Evolutionary conservation across 2,329 filamentous ascomycete species (phyloP), one percentile per base, ranked within the genome.

Genomic region (Diaporthe vaccinii): DNA sequence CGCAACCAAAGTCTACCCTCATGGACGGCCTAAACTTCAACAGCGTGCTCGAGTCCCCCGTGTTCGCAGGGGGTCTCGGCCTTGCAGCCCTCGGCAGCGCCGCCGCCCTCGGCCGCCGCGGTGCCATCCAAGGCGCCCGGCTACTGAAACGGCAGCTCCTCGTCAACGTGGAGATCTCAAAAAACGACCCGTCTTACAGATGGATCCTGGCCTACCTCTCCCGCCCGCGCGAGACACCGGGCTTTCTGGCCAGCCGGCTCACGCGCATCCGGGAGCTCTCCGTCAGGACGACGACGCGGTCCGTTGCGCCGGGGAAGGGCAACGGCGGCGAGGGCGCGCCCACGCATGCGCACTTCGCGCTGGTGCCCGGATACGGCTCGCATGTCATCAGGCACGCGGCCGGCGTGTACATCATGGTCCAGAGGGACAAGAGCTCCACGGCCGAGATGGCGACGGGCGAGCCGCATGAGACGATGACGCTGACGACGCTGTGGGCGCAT

Each of bases 181-280:
- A 95, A 82, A 94, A 96, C 80, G 97, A 99, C 85, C 92, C 95
- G 59, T 96, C 96, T 2, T 99, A 98, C 83, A 92, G 92, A 55
- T 98, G 96, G 96, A 92, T 99, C 57, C 89, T 99, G 14, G 93
- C 96, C 78, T 99, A 97, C 96, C 94, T 99, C 83, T 96, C 95
- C 9, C 90, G 95, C 74, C 95, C 95, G 78, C 94, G 95, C 70
- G 89, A 92, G 73, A 84, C 87, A 81, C 86, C 80, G 79, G 94
- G 88, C 76, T 93, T 89, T 81, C 85, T 93, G 49, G 88, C 88
- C 28, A 89, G 86, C 41, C 88, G 87, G 55, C 82, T 93, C 71
- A 92, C 90, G 8, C 87, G 90, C 79, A 88, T 91, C 78, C 89
- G 91, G 78, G 89, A 92, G 79, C 85, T 91, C 2, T 90, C 89